Base-by-base conservation (phyloP, 208 protist genomes). In the Blastocrithidia nonstop region DNA sequence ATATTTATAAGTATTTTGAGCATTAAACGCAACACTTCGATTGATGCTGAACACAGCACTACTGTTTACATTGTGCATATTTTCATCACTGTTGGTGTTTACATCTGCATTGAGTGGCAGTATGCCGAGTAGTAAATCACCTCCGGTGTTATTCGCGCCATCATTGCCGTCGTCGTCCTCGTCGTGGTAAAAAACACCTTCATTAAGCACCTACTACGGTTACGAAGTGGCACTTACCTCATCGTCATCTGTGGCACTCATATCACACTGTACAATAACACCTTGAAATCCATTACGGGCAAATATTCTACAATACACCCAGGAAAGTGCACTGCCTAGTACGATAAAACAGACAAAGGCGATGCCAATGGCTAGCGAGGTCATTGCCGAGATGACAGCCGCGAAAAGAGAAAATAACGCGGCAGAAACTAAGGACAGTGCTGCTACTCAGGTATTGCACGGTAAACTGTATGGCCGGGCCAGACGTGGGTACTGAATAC, bases 281-380 rank as follows among this genome's bases (percentile, higher is more conserved):
- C 78, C 78, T 33, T 88, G 78, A 35, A 88, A 88, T 33, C 78
- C 78, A 50, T 81, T 71, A 35, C 40, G 57, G 16, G 67, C 78
- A 35, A 81, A 63, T 31, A 74, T 54, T 40, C 64, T 68, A 56
- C 78, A 88, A 59, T 88, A 88, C 32, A 83, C 16, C 51, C 66
- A 88, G 20, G 78, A 83, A 4, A 79, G 25, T 8, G 26, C 49
- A 24, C 37, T 54, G 4, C 72, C 78, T n/a, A 51, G 57, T 15
- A 81, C 57, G 1, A 88, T 40, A 49, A 77, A 88, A 27, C 57
- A 23, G 9, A 73, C 53, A 9, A 79, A 50, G 11, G 78, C 60
- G 8, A 88, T 57, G 16, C 65, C 62, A 26, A 88, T 88, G 13
- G 61, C 62, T 19, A 72, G 46, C 2, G 70, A 75, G 1, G 62